These are phyloP conservation scores for Lachancea mirantina DNA, from an alignment of 805 yeast species.

Conservation along the genomic window DNA sequence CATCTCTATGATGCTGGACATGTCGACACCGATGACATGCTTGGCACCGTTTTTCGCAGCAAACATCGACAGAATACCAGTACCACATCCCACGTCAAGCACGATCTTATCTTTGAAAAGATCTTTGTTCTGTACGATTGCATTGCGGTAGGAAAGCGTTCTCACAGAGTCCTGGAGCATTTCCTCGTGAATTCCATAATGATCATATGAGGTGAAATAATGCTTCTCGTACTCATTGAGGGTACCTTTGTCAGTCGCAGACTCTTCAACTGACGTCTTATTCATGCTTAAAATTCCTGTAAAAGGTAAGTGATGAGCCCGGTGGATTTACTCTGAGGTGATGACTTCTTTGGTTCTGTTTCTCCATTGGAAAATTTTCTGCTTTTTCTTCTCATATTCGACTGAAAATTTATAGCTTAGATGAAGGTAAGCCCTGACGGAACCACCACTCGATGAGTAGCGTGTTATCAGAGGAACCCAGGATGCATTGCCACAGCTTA, in stretches of 20 bases:
- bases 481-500: slow-evolving; percentile 17
- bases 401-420: slow-evolving; percentile 7
- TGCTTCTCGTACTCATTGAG: slow-evolving; percentile 79
- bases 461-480: slow-evolving; percentile 15
- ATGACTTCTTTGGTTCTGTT: background rate
- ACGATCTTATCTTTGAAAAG: slow-evolving; percentile 90
- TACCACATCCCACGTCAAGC: slow-evolving; percentile 97
- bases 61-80: slow-evolving; percentile 96
- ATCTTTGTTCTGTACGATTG: slow-evolving; percentile 83
- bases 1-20: slow-evolving; percentile 93
- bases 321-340: background rate
- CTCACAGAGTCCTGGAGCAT: slow-evolving; percentile 95
- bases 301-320: no score
- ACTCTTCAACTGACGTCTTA: slow-evolving; percentile 27
- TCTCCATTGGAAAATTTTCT: no score
- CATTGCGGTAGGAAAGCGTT: slow-evolving; percentile 84
- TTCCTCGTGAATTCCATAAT: slow-evolving; percentile 96
- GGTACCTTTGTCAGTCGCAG: slow-evolving; percentile 62
- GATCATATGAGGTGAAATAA: slow-evolving; percentile 92
- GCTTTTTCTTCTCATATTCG: no score
- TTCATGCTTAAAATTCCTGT: slow-evolving; percentile 14
- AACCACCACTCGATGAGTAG: slow-evolving; percentile 27
- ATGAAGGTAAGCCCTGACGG: no score
- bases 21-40: slow-evolving; percentile 95
- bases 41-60: slow-evolving; percentile 99